Evolutionary conservation across 768 basidiomycete species (phyloP).

Genomic region (Psilocybe tampanensis): DNA sequence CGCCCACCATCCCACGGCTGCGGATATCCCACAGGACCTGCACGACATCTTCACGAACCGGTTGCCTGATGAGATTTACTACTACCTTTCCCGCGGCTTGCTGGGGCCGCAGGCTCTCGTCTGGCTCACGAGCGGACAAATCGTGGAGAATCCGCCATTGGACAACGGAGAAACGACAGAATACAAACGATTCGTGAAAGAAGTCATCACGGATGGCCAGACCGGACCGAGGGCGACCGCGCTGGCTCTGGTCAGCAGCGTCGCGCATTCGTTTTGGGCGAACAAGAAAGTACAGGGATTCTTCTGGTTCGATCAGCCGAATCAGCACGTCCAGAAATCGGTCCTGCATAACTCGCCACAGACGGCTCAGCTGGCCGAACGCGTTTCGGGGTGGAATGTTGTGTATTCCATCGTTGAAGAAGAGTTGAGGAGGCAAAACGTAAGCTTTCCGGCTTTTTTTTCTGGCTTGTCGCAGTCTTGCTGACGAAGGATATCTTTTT

Average conservation of each 20-base stretch:
- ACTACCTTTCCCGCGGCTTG: slow-evolving; percentile 92
- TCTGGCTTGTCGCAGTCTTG: background rate
- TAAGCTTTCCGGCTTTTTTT: slow-evolving; percentile 47
- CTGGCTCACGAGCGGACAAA: slow-evolving; percentile 90
- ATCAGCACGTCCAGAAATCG: slow-evolving; percentile 53
- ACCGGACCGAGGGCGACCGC: slow-evolving; percentile 92
- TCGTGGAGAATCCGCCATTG: slow-evolving; percentile 85
- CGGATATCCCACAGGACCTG: slow-evolving; percentile 88
- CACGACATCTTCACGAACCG: slow-evolving; percentile 95
- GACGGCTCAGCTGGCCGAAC: slow-evolving; percentile 85
- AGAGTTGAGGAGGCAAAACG: slow-evolving; percentile 94
- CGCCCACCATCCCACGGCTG: slow-evolving; percentile 71
- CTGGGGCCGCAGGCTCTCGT: slow-evolving; percentile 87
- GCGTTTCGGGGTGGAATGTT: slow-evolving; percentile 90
- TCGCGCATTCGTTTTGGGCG: slow-evolving; percentile 80
- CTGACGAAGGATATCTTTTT: slow-evolving; percentile 27
- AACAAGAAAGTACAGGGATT: slow-evolving; percentile 69
- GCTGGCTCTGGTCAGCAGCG: slow-evolving; percentile 84
- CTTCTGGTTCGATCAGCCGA: slow-evolving; percentile 75
- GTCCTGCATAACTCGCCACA: slow-evolving; percentile 75
- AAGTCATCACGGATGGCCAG: slow-evolving; percentile 93
- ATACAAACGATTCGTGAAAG: slow-evolving; percentile 93
- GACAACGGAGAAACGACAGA: slow-evolving; percentile 96
- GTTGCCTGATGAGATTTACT: slow-evolving; percentile 95
- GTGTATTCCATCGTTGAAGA: slow-evolving; percentile 85